Evolutionary conservation across 1,284 basidiomycete species (phyloP), one percentile per base, ranked within the genome.

Genomic region (Ceratobasidium sp.): DNA sequence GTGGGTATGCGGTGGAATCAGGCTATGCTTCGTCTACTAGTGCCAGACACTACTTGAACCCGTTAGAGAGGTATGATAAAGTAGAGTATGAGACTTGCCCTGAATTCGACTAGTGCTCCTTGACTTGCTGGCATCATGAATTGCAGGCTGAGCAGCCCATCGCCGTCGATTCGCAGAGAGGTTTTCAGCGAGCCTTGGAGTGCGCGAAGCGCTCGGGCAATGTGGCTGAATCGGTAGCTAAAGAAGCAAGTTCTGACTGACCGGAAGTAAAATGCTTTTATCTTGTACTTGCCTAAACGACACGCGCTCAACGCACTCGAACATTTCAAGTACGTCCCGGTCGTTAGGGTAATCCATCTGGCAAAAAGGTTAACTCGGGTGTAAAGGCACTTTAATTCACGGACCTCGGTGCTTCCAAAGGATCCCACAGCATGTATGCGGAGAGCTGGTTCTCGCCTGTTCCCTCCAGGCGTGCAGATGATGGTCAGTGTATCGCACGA

Each of bases 291-390:
- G 94, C 94, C 89, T 94, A 81, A 92, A 94, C 29, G 84, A 86
- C n/a, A 94, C 86, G 7, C 83, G 82, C 48, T 85, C 83, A 11
- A 83, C 85, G 80, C 95, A 97, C 77, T 95, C 92, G 79, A 96
- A 95, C 0, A 89, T 88, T 81, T 97, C 94, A 53, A 98, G 86
- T 0, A 97, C 93, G 69, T 96, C 94, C 65, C 87, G 86, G 79
- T 96, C 95, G 79, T 95, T 94, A 0, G 94, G 93, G 77, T 96
- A 97, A 81, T 98, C 95, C 89, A 97, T 92, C 93, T 96, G 79
- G 0, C n/a, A 61, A 41, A 75, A 27, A 24, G 9, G 24, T 72
- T 27, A 43, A 49, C 27, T 29, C 27, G 34, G 2, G 29, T 27
- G n/a, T 22, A 8, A 41, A 43, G 31, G n/a, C 22, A 16, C 22